Evolutionary conservation across 2,329 filamentous ascomycete genomes (phyloP), one percentile per base, ranked within the genome.

Genomic region (Lachnellula cervina): DNA sequence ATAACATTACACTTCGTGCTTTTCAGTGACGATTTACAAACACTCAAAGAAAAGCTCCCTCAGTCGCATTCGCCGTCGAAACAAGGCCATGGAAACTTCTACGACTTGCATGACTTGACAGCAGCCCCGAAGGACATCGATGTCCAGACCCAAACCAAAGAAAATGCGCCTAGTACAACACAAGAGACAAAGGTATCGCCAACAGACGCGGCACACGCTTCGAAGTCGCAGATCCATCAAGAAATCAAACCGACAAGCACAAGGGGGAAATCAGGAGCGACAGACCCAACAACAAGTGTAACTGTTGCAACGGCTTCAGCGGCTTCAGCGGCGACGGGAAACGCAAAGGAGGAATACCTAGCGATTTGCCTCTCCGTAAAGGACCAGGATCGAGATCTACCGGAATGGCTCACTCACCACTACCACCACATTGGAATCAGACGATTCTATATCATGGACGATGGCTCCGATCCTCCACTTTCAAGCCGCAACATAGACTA

Each of bases 401-500:
- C 57, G 11, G 66, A 68, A 49, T 66, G 56, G 32, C 49, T 68
- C 4, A 57, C 57, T n/a, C 65, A 68, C 43, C 64, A 68, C 25
- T 68, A 66, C 50, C 56, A 65, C 45, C 61, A 68, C 46, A 37
- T 64, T 32, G 62, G 62, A 9, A 62, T 66, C 50, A 49, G 57
- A n/a, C 55, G 61, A 1, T 68, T 68, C 50, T 68, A 68, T 48
- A 54, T 68, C 34, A 65, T 66, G 60, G 64, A 66, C 32, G 65
- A 68, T 46, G 62, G 64, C 13, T 65, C 64, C 1, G 52, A 58
- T 8, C 65, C 65, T n/a, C 62, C 60, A 14, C 51, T 68, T 2
- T 63, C 60, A 8, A 48, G 51, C 23, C 56, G 52, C 35, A n/a
- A 59, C 2, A 48, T 42, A 8, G 62, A 66, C 28, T 59, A 55